These are phyloP conservation scores for Turritis glabra DNA, from an alignment of 345 rosid species.

Conservation along the genomic window DNA sequence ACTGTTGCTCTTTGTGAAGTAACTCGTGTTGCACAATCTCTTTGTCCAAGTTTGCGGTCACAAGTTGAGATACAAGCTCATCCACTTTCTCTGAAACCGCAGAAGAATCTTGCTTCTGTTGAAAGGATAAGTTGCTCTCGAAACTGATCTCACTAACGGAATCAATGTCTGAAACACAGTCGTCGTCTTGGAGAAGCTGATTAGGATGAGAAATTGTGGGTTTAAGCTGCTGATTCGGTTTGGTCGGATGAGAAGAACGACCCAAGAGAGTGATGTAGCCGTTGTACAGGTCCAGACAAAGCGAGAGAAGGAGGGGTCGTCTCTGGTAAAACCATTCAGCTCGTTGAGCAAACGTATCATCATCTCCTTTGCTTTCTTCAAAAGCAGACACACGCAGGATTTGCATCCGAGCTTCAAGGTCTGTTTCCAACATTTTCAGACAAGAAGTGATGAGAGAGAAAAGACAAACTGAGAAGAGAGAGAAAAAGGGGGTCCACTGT, in stretches of 20 bases:
- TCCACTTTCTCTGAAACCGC: conserved; percentile 38
- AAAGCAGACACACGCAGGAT: conserved; percentile 40
- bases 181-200: conserved; percentile 21
- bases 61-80: conserved; percentile 49
- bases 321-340: conserved; percentile 72
- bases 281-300: conserved; percentile 66
- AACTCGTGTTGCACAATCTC: conserved; percentile 49
- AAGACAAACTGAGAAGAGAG: conserved; percentile 6
- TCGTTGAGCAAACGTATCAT: conserved; percentile 65
- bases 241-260: conserved; percentile 43
- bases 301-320: conserved; percentile 61
- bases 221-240: conserved; percentile 16
- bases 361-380: conserved; percentile 39
- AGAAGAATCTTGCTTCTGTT: conserved; percentile 25
- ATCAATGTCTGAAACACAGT: conserved; percentile 34
- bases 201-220: neutral
- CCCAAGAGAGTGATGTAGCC: conserved; percentile 51
- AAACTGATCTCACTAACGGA: conserved; percentile 34
- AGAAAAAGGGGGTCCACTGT: conserved; percentile 30
- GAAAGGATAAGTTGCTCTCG: conserved; percentile 54
- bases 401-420: conserved; percentile 56
- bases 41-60: conserved; percentile 54
- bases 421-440: conserved; percentile 42
- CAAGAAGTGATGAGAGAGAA: conserved; percentile 30
- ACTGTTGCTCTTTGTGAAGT: conserved; percentile 40